Conservation (phyloP, 2,329 filamentous ascomycete species). For the Nemania serpens region DNA sequence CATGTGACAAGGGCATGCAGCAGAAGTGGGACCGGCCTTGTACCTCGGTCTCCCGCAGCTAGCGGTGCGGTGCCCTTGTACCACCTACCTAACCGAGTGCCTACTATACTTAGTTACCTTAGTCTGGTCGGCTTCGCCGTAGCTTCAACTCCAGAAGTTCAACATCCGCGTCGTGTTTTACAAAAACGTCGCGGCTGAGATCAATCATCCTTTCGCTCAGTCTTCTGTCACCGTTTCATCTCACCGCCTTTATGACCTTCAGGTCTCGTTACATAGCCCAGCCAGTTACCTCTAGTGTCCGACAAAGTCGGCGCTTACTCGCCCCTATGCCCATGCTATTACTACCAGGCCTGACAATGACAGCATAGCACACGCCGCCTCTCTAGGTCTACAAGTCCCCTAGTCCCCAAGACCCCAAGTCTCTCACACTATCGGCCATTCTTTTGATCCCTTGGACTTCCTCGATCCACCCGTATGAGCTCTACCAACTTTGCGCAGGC, state of each 20-base stretch:
- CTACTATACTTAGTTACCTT: too few species aligned
- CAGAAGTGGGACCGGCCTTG: background rate
- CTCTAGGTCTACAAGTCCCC: background rate
- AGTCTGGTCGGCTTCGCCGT: slow-evolving; percentile 17
- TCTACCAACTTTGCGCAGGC: slow-evolving; percentile 80
- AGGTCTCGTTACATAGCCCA: background rate
- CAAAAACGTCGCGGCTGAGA: slow-evolving; percentile 4
- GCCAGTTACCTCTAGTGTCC: background rate
- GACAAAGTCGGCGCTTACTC: background rate
- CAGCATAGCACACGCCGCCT: slow-evolving; percentile 1
- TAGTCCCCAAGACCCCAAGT: background rate
- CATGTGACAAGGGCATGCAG: background rate
- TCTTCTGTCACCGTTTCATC: too few species aligned
- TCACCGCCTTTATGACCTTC: too few species aligned
- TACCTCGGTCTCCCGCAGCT: slow-evolving; percentile 12
- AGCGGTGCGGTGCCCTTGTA: too few species aligned
- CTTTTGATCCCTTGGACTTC: background rate
- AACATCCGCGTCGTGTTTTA: too few species aligned
- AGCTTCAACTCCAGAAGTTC: background rate
- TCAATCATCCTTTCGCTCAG: background rate
- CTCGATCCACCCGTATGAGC: slow-evolving; percentile 46
- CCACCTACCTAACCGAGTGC: too few species aligned
- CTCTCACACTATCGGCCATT: background rate
- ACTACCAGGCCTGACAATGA: slow-evolving; percentile 7
- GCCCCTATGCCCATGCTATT: background rate